A percentile compares a stretch with the other conserved stretches of the same genome.
Evolutionary conservation across 2,329 filamentous ascomycete genomes (phyloP).

Genomic region (Aspergillus nomiae): DNA sequence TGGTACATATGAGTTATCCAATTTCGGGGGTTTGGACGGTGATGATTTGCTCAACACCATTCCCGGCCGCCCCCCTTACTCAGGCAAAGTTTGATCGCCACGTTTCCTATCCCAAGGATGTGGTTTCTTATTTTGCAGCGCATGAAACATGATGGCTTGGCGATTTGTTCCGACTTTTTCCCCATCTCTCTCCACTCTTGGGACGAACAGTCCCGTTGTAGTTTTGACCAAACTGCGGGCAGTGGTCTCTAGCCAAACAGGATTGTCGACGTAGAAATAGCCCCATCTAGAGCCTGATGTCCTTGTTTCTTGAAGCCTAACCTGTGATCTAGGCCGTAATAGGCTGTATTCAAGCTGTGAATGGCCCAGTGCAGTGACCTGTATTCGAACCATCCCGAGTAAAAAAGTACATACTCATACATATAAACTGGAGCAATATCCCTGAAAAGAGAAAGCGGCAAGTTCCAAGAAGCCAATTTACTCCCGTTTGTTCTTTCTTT

Average conservation of each 20-base stretch:
- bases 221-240: conserved; percentile 13
- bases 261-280: not conserved
- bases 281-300: conserved; percentile 1
- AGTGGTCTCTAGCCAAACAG: conserved; percentile 13
- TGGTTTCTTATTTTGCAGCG: conserved; percentile 5
- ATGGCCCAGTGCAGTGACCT: conserved; percentile 3
- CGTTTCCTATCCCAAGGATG: conserved; percentile 7
- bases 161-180: conserved; percentile 5
- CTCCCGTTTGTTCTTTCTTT: not conserved
- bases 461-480: not conserved
- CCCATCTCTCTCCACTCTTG: not conserved
- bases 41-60: conserved; percentile 1
- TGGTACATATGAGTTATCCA: conserved; percentile 4
- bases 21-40: not conserved
- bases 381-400: not conserved
- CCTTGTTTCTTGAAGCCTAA: conserved; percentile 6
- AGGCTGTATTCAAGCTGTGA: not conserved
- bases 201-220: conserved; percentile 7
- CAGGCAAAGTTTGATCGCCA: conserved; percentile 7
- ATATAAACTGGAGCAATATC: not conserved
- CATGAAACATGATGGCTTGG: conserved; percentile 4
- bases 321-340: not conserved
- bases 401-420: not conserved
- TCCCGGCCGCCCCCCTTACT: not conserved
- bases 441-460: not conserved